A percentile compares a stretch with the other conserved stretches of the same genome.
These are phyloP conservation scores for Camelina sativa DNA, from an alignment of 345 rosid genomes.

Conservation along the genomic window DNA sequence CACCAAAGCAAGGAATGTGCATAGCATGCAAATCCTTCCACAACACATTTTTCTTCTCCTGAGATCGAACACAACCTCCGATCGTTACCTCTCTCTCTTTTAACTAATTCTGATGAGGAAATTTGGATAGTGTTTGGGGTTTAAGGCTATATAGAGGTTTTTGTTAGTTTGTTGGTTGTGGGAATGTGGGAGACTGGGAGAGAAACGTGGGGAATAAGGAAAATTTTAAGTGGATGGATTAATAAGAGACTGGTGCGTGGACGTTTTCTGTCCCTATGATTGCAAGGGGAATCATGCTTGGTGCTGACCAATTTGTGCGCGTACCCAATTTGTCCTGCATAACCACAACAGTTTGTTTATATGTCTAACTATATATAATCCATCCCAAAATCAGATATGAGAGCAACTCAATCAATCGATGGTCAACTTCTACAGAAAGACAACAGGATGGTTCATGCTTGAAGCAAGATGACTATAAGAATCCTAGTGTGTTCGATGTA, in stretches of 20 bases:
- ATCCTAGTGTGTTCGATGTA: too few relatives aligned
- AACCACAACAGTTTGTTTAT: too few relatives aligned
- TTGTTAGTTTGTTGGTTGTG: constrained; percentile 3
- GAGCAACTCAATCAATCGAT: too few relatives aligned
- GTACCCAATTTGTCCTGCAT: too few relatives aligned
- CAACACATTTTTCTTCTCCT: constrained; percentile 30
- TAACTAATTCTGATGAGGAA: neutral
- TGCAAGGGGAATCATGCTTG: too few relatives aligned
- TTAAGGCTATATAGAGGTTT: constrained; percentile 12
- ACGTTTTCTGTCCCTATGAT: neutral
- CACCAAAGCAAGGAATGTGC: constrained; percentile 29
- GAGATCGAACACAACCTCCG: neutral
- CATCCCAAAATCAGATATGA: too few relatives aligned
- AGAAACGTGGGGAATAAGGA: constrained; percentile 16
- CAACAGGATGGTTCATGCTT: too few relatives aligned
- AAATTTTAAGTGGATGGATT: neutral
- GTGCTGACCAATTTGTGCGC: too few relatives aligned
- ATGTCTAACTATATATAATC: too few relatives aligned
- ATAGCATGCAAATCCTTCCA: constrained; percentile 37
- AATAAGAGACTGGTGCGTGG: constrained; percentile 7
- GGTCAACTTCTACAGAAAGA: too few relatives aligned
- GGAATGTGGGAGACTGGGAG: constrained; percentile 7
- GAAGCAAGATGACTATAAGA: too few relatives aligned
- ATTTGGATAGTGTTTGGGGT: neutral
- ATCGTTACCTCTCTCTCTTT: neutral